phyloP scores from a whole-genome alignment of 805 yeast species.

The Candida anglica region DNA sequence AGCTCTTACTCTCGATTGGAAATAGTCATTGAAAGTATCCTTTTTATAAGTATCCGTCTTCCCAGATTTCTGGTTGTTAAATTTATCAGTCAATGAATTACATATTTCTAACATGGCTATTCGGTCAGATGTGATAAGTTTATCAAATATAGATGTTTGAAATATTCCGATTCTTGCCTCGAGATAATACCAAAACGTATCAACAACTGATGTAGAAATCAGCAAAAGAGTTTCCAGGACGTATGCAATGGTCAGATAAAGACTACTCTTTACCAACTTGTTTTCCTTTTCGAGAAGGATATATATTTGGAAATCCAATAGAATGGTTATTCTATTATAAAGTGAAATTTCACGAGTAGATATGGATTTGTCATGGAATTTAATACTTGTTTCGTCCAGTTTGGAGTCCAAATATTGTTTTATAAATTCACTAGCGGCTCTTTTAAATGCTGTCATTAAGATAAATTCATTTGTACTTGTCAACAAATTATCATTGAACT shows the following conservation, averaged over 20 bases:
- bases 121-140: conserved; percentile 26
- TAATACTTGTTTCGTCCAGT: neutral
- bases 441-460: conserved; percentile 17
- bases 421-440: conserved; percentile 8
- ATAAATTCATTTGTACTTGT: conserved; percentile 18
- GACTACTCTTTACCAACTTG: conserved; percentile 15
- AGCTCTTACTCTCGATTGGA: conserved; percentile 31
- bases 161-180: conserved; percentile 29
- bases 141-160: conserved; percentile 20
- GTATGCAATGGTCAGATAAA: conserved; percentile 20
- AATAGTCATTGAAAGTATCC: conserved; percentile 35
- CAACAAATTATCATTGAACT: conserved; percentile 19
- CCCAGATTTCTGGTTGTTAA: conserved; percentile 12
- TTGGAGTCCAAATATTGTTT: conserved; percentile 3
- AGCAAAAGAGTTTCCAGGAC: conserved; percentile 19
- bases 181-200: conserved; percentile 33
- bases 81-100: conserved; percentile 33
- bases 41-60: conserved; percentile 27
- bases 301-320: conserved; percentile 24
- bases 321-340: conserved; percentile 14
- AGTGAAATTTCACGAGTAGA: conserved; percentile 5
- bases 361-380: conserved; percentile 5
- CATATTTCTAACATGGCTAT: conserved; percentile 37
- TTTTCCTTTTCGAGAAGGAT: too few species aligned
- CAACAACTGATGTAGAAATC: conserved; percentile 15